phyloP scores from a whole-genome alignment of 2,329 filamentous ascomycete species.

The Cercospora sp. region DNA sequence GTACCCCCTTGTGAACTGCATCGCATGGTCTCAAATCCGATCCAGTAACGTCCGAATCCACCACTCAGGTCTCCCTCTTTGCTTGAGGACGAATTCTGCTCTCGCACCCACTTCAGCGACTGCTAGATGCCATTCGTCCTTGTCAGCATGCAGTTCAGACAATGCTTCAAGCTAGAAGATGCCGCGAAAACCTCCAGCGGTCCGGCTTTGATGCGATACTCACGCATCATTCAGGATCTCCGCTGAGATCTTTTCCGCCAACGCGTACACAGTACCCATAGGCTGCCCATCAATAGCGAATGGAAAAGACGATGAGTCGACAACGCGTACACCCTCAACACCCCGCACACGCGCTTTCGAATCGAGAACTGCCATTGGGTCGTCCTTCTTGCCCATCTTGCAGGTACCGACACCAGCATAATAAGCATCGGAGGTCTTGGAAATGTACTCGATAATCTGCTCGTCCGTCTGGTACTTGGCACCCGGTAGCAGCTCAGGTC shows the following conservation, averaged over 20 bases:
- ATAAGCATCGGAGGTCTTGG: conserved; percentile 12
- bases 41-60: neutral
- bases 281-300: conserved; percentile 31
- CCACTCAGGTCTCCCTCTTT: neutral
- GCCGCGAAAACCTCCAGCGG: neutral
- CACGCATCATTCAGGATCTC: conserved; percentile 26
- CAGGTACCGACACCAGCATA: conserved; percentile 26
- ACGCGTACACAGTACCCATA: conserved; percentile 24
- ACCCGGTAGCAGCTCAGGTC: conserved; percentile 11
- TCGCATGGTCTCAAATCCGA: neutral
- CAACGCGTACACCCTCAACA: conserved; percentile 28
- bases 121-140: neutral
- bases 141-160: neutral
- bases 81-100: neutral
- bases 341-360: conserved; percentile 26
- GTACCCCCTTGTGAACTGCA: no score
- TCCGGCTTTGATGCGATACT: neutral
- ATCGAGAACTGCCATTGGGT: conserved; percentile 30
- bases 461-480: conserved; percentile 17
- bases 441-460: conserved; percentile 23
- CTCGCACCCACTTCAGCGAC: neutral
- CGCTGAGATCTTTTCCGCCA: conserved; percentile 14
- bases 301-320: conserved; percentile 27
- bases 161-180: neutral
- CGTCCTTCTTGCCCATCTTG: conserved; percentile 25